Conservation (phyloP, 257 asterid genomes). For the Nyctanthes arbortristis region DNA sequence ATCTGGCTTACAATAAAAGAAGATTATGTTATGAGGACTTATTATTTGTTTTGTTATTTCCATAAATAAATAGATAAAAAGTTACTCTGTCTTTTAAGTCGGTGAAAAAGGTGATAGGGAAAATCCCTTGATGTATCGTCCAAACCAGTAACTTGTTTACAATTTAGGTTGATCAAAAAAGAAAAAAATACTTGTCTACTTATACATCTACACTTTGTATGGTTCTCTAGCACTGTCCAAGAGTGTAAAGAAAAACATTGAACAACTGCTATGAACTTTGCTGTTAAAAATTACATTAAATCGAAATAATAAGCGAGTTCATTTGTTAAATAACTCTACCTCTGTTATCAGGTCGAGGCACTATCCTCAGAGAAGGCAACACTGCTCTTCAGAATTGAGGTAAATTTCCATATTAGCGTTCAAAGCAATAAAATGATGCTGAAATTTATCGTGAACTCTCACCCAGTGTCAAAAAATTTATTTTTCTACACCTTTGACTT, state of each 20-base stretch:
- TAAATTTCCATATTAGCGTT: constrained; percentile 30
- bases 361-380: constrained; percentile 87
- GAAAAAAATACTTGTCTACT: neutral
- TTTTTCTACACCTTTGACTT: constrained; percentile 16
- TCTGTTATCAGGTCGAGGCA: constrained; percentile 72
- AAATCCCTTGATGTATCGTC: neutral
- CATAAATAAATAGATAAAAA: too few relatives aligned
- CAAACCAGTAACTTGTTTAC: neutral
- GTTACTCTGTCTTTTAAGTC: neutral
- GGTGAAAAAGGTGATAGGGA: neutral
- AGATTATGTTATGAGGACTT: too few relatives aligned
- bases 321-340: constrained; percentile 15
- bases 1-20: neutral
- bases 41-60: too few relatives aligned
- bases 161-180: neutral
- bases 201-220: neutral
- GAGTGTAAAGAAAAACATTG: neutral
- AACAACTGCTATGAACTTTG: constrained; percentile 1
- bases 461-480: neutral
- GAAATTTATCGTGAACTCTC: neutral
- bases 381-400: constrained; percentile 77
- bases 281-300: neutral
- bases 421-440: constrained; percentile 4
- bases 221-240: neutral
- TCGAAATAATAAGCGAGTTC: constrained; percentile 6